Evolutionary conservation across 345 rosid species (phyloP).

Genomic region (Brassica incana): DNA sequence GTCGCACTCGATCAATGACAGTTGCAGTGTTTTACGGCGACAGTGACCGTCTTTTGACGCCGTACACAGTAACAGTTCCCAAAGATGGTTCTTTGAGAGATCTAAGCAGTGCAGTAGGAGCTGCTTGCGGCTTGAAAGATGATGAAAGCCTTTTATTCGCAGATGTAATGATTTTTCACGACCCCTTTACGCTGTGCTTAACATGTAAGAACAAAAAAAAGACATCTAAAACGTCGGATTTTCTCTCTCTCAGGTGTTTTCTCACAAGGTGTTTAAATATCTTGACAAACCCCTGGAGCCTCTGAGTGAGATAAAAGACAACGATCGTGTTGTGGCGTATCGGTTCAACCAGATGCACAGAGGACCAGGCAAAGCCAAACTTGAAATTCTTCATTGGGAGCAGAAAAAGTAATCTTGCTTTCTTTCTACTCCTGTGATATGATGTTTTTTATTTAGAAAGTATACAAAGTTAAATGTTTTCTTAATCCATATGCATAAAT

Average conservation of each 20-base stretch:
- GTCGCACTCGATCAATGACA: neutral
- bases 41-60: neutral
- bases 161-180: neutral
- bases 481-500: too few species aligned
- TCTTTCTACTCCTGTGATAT: neutral
- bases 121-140: neutral
- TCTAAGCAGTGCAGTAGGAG: neutral
- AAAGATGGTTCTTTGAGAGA: neutral
- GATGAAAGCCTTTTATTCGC: neutral
- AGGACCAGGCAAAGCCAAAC: neutral
- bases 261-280: neutral
- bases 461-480: too few species aligned
- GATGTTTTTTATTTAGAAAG: too few species aligned
- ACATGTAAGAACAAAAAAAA: neutral
- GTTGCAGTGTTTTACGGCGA: neutral
- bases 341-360: neutral
- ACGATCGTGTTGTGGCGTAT: neutral
- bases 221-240: neutral
- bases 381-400: neutral
- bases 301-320: neutral
- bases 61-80: neutral
- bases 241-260: neutral
- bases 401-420: neutral
- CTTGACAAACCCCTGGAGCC: neutral
- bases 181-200: neutral